A percentile compares a stretch with the other conserved stretches of the same genome.
phyloP scores from a whole-genome alignment of 805 yeast species.

The Myxozyma monticola region DNA sequence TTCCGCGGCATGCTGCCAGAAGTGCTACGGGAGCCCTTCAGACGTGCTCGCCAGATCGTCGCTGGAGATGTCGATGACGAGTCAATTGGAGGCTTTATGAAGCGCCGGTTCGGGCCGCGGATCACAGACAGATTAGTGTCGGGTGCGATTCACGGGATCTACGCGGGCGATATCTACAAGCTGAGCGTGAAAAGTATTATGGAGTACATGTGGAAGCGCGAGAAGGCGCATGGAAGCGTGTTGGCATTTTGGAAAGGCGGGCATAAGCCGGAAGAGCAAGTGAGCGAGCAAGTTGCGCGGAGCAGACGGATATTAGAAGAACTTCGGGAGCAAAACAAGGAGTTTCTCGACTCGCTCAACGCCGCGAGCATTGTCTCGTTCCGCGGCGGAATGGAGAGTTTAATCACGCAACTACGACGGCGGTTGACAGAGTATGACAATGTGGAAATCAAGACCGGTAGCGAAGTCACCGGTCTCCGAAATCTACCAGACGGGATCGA shows the following conservation, averaged over 20 bases:
- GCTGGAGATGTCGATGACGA: conserved; percentile 53
- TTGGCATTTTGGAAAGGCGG: conserved; percentile 6
- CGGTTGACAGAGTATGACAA: conserved; percentile 1
- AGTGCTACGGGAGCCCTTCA: conserved; percentile 26
- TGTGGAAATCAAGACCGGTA: conserved; percentile 4
- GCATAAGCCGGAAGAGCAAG: neutral
- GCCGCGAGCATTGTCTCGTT: conserved; percentile 22
- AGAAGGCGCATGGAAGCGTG: conserved; percentile 15
- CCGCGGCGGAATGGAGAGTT: conserved; percentile 18
- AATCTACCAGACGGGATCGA: conserved; percentile 14
- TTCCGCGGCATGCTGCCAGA: conserved; percentile 44
- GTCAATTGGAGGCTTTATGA: conserved; percentile 63
- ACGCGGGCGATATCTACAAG: conserved; percentile 75
- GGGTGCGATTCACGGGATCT: conserved; percentile 85
- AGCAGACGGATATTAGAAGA: neutral
- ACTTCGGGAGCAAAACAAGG: conserved; percentile 39
- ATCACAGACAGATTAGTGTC: conserved; percentile 62
- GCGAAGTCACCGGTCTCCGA: conserved; percentile 4
- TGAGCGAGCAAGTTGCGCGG: neutral
- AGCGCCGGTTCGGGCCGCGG: conserved; percentile 64
- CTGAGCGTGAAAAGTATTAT: conserved; percentile 50
- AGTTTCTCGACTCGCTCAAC: conserved; percentile 3
- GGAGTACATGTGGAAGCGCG: conserved; percentile 19
- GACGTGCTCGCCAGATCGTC: neutral
- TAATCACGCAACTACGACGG: neutral